Base-by-base conservation (phyloP, 176 grass and related monocot species). In the Oryza rufipogon region DNA sequence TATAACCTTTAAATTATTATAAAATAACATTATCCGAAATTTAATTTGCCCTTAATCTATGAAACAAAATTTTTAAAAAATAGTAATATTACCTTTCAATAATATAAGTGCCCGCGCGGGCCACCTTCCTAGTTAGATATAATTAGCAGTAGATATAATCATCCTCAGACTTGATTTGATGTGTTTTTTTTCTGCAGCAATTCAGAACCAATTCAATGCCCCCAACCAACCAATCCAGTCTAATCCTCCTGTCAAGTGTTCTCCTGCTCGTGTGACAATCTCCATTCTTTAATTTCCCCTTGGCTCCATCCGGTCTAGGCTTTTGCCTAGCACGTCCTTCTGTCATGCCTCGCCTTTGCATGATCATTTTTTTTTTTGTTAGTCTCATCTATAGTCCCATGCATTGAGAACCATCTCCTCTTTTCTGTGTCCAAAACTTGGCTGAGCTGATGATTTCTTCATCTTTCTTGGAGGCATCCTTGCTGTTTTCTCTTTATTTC, bases 301-400 rank as follows among this genome's bases (percentile, higher is more conserved):
- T 45, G 70, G 45, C 36, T 87, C 64, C 79, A 70, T 81, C 64
- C n/a, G 72, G 79, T 82, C 85, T 69, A 47, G 48, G 36, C 85
- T 48, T 70, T 70, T 70, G 25, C 39, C 66, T 9, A 46, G 51
- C 83, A 71, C 74, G 74, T 25, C 83, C 6, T 16, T 47, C 83
- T 63, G 74, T 36, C 74, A 63, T 85, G 74, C 34, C 66, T 15
- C n/a, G 60, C 28, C 70, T 66, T 79, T 48, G 46, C 22, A 54
- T 67, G 30, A 5, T 84, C 33, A n/a, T 77, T 75, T 13, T 32
- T 13, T 32, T 32, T 32, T 28, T 23, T 41, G 39, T 41, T 73
- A 54, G 17, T 64, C 58, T 16, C 68, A 10, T 83, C 70, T 75
- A 63, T 63, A 63, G 58, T 63, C 58, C 20, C 33, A 22, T 49